Evolutionary conservation across 2,329 filamentous ascomycete species (phyloP), one percentile per base, ranked within the genome.

Genomic region (Xylariaceae sp.): DNA sequence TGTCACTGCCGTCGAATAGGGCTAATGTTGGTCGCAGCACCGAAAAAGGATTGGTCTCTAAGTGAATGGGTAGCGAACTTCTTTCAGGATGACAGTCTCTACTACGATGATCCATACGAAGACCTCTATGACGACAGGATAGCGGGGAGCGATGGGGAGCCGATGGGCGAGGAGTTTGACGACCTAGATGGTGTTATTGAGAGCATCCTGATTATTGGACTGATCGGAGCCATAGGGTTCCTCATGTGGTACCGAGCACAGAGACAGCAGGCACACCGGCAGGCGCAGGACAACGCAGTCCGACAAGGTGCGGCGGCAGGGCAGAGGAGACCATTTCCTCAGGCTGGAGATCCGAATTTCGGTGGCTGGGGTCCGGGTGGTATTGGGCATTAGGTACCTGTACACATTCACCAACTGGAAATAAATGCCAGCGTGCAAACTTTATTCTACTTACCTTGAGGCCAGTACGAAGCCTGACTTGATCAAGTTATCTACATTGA

Each of bases 11-110:
- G n/a, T n/a, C n/a, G n/a, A n/a, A n/a, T n/a, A n/a, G 6, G 22
- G 13, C 58, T 70, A 56, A 71, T 34, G 36, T 50, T 4, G 18
- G 16, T 2, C 38, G 24, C 53, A 89, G 86, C 79, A 44, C 71
- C 74, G 1, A 82, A 76, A 59, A 85, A 88, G 52, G 76, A 87
- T 34, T 87, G 86, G 71, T 89, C 87, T 0, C 71, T 95, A 16
- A 77, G 76, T 17, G 89, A 97, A 62, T 97, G 90, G 90, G 74
- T 96, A 39, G 77, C 77, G 46, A 87, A 90, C 45, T 96, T 96
- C 60, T 72, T 95, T 22, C 81, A 87, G 45, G 78, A 85, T 38
- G 79, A 87, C 43, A 70, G 77, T 37, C 70, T 73, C 28, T 77
- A 78, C 53, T 85, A 89, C 43, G 78, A 83, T 33, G 73, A 75